A percentile compares a stretch with the other conserved stretches of the same genome.
Evolutionary conservation across 352 stramenopile genomes (phyloP).

Genomic region (Pythium coloratum): DNA sequence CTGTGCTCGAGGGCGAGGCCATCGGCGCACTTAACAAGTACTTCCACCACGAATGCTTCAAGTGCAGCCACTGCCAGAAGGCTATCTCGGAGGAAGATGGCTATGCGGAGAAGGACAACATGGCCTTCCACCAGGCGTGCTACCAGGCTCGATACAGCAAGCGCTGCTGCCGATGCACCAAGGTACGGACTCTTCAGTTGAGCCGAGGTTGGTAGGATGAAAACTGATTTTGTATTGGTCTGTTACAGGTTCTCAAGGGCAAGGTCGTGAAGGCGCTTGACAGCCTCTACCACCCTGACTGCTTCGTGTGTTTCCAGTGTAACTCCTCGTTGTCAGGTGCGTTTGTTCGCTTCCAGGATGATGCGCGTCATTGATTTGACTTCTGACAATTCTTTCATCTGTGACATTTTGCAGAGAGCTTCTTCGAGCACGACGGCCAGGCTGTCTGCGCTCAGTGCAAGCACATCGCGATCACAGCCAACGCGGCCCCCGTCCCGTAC

Average conservation of each 20-base stretch:
- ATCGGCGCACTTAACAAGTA: conserved; percentile 80
- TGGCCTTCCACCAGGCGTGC: conserved; percentile 79
- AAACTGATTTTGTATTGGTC: not conserved
- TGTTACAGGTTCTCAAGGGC: conserved; percentile 63
- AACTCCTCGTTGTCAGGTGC: conserved; percentile 74
- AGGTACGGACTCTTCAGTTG: conserved; percentile 30
- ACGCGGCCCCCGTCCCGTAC: conserved; percentile 44
- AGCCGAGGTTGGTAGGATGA: too few relatives aligned
- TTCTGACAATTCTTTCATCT: conserved; percentile 4
- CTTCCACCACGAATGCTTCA: conserved; percentile 87
- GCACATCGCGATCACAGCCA: conserved; percentile 67
- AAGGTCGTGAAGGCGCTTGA: conserved; percentile 86
- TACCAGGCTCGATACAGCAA: conserved; percentile 82
- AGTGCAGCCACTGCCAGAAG: conserved; percentile 71
- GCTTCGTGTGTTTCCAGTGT: conserved; percentile 81
- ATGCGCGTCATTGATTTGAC: too few relatives aligned
- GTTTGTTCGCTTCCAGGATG: not conserved
- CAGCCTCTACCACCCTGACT: conserved; percentile 83
- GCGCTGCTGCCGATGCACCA: conserved; percentile 73
- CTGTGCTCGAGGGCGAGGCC: conserved; percentile 75
- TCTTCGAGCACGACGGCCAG: conserved; percentile 78
- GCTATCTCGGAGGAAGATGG: conserved; percentile 78
- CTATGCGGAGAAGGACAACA: conserved; percentile 81
- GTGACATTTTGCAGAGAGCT: conserved; percentile 54
- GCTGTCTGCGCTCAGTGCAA: conserved; percentile 81